Base-by-base conservation (phyloP, 2,329 filamentous ascomycete species). In the Talaromyces sp. region DNA sequence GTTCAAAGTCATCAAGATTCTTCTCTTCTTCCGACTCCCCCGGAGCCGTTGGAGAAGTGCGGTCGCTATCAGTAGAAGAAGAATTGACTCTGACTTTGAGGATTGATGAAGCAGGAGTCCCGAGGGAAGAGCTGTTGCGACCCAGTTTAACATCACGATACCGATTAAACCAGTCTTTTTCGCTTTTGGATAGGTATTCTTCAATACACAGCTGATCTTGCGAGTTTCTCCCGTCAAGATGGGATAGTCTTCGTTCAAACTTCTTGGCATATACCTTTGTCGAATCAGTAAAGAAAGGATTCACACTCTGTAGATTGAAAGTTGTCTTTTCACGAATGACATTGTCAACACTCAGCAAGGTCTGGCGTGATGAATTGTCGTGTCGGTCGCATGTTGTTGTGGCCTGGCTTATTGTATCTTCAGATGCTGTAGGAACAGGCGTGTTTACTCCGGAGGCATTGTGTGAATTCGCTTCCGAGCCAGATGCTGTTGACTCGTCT, bases 211-310 rank as follows among this genome's bases (percentile, higher is more conserved):
- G 72, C 26, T 79, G 73, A 12, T 71, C 76, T 62, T 81, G 77
- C 0, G 83, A 85, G 61, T 80, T 84, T 65, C 78, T 78, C 21
- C 79, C 81, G 48, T 72, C 78, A 26, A 86, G 73, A 12, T 69
- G 68, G n/a, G 80, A 77, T 3, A 86, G 77, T 67, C 78, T 80
- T 69, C 79, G 76, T 60, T 81, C 79, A 62, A 85, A 86, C 5
- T 74, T 77, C 61, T 77, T 75, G 62, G 81, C 82, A 69, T 84
- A 87, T 59, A 82, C 74, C 41, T 82, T 83, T 26, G 78, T 81
- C 27, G 80, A 78, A 68, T 87, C 84, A 12, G 80, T 85, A 73
- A 87, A 87, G 74, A 83, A 84, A 10, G 84, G 84, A 65, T 84
- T 83, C 1, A 86, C 81, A 58, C 85, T 82, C 67, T 86, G 84